Conservation (phyloP, 805 yeast species). For the Yamadazyma laniorum region DNA sequence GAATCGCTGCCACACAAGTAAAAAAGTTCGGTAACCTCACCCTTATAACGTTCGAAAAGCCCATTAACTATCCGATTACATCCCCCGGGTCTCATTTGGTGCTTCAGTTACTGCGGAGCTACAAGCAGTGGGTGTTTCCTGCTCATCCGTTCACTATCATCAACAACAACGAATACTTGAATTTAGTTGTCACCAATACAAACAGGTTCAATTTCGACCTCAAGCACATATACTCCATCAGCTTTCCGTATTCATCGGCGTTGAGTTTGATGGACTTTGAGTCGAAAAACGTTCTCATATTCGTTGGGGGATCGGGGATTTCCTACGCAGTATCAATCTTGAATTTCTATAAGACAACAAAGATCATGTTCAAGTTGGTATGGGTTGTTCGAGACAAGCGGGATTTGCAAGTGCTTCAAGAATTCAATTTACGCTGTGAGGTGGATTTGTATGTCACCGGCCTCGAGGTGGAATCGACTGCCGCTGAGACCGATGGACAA, state of each 20-base stretch:
- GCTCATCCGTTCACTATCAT: constrained; percentile 17
- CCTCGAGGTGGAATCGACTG: background rate
- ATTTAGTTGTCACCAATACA: constrained; percentile 9
- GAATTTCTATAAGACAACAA: constrained; percentile 4
- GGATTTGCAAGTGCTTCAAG: constrained; percentile 9
- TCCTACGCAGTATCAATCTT: constrained; percentile 14
- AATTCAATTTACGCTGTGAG: constrained; percentile 7
- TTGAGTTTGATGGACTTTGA: constrained; percentile 3
- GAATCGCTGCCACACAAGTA: constrained; percentile 1
- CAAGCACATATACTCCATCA: constrained; percentile 6
- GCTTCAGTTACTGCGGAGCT: constrained; percentile 1
- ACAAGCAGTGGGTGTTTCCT: constrained; percentile 6
- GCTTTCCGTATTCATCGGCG: constrained; percentile 11
- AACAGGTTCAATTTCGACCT: constrained; percentile 6
- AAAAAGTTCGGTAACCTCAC: constrained; percentile 5
- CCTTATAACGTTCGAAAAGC: constrained; percentile 9
- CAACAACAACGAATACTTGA: constrained; percentile 8
- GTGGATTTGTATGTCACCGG: constrained; percentile 5
- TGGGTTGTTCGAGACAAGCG: constrained; percentile 11
- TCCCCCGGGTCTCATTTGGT: constrained; percentile 14
- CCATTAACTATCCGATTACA: constrained; percentile 9
- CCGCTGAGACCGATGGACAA: background rate
- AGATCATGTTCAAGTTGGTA: constrained; percentile 8
- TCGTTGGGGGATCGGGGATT: constrained; percentile 16
- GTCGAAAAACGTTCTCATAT: constrained; percentile 3